phyloP scores from a whole-genome alignment of 1,284 basidiomycete genomes.

The Apiotrichum laibachii region DNA sequence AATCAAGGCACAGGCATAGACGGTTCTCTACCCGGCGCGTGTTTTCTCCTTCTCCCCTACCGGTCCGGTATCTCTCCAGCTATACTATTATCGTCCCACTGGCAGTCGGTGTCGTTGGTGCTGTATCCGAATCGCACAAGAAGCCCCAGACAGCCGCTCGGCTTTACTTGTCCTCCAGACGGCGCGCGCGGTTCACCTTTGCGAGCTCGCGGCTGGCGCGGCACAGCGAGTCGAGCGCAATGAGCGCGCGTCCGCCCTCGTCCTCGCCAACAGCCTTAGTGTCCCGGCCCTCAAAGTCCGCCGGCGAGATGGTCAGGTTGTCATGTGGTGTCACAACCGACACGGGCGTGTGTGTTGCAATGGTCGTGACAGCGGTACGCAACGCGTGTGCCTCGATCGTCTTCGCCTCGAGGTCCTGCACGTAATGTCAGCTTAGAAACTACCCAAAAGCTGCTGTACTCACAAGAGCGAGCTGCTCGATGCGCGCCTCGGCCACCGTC shows the following conservation, averaged over 20 bases:
- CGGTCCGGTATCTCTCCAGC: no score
- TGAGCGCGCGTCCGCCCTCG: slow-evolving; percentile 9
- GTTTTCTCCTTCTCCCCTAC: no score
- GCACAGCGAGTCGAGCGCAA: slow-evolving; percentile 20
- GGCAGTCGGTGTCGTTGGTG: no score
- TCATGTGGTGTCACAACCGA: slow-evolving; percentile 23
- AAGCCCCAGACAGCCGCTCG: not conserved
- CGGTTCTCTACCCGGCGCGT: no score
- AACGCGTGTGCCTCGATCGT: slow-evolving; percentile 32
- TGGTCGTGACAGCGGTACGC: slow-evolving; percentile 24
- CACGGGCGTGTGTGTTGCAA: slow-evolving; percentile 11
- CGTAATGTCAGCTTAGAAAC: slow-evolving; percentile 3
- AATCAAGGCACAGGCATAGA: no score
- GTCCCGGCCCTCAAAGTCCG: slow-evolving; percentile 18
- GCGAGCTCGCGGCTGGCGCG: slow-evolving; percentile 24
- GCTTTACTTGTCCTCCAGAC: not conserved
- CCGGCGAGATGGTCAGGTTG: slow-evolving; percentile 20
- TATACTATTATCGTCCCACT: no score
- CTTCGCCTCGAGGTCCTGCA: slow-evolving; percentile 29
- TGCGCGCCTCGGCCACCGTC: slow-evolving; percentile 28
- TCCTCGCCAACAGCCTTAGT: slow-evolving; percentile 3
- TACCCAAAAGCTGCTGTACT: slow-evolving; percentile 7
- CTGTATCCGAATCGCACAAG: no score
- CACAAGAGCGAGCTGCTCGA: slow-evolving; percentile 36
- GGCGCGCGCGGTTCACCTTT: slow-evolving; percentile 17